A percentile compares a stretch with the other conserved stretches of the same genome.
These are phyloP conservation scores for Fusarium sp. DNA, from an alignment of 2,329 filamentous ascomycete species.

Conservation along the genomic window DNA sequence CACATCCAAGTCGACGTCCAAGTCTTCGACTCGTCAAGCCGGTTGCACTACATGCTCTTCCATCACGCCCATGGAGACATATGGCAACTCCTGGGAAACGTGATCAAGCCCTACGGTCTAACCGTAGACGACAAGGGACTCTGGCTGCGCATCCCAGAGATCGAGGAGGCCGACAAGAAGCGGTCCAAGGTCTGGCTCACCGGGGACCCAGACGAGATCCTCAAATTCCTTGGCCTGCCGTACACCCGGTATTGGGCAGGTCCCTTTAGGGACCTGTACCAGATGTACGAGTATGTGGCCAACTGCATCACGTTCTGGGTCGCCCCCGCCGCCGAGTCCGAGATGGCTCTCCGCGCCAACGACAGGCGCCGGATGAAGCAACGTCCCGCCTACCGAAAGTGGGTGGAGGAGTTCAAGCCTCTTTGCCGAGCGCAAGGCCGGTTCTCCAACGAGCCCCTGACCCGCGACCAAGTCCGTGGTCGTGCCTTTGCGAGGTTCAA, in stretches of 20 bases:
- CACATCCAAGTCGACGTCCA: slow-evolving; percentile 79
- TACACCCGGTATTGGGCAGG: slow-evolving; percentile 58
- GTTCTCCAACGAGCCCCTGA: slow-evolving; percentile 46
- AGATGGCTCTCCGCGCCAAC: slow-evolving; percentile 54
- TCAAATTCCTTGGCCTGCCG: slow-evolving; percentile 74
- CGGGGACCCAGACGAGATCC: slow-evolving; percentile 63
- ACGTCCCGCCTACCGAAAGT: slow-evolving; percentile 69
- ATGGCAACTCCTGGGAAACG: slow-evolving; percentile 73
- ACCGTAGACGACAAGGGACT: slow-evolving; percentile 73
- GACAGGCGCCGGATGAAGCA: slow-evolving; percentile 68
- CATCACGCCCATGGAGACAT: slow-evolving; percentile 79
- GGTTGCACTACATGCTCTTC: slow-evolving; percentile 74
- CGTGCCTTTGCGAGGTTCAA: slow-evolving; percentile 67
- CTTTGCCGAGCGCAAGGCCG: slow-evolving; percentile 56
- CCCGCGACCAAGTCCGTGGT: slow-evolving; percentile 61
- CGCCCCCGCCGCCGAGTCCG: slow-evolving; percentile 46
- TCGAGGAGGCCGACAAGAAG: slow-evolving; percentile 70
- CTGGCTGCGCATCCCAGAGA: slow-evolving; percentile 74
- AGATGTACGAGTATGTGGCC: slow-evolving; percentile 72
- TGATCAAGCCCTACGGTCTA: slow-evolving; percentile 74
- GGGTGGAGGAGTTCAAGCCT: slow-evolving; percentile 74
- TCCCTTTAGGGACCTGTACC: slow-evolving; percentile 66
- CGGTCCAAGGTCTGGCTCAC: slow-evolving; percentile 71
- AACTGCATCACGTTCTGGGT: slow-evolving; percentile 70
- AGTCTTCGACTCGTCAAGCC: slow-evolving; percentile 57